Percentiles rank a stretch among this genome's conserved stretches.
phyloP scores from a whole-genome alignment of 1,284 basidiomycete genomes.

The Moesziomyces sp. region DNA sequence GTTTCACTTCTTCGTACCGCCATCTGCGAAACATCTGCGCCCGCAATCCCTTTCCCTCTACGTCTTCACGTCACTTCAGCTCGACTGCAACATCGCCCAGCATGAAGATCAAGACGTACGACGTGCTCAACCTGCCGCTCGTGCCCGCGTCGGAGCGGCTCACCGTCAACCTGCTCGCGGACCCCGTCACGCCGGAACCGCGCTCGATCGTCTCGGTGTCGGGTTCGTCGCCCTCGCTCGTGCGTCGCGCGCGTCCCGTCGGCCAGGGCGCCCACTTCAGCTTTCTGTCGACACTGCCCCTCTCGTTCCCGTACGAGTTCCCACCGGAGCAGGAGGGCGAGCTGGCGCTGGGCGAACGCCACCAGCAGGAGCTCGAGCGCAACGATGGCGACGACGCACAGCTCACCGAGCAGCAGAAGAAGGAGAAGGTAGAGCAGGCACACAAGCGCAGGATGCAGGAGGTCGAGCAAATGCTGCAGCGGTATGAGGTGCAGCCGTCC shows the following conservation, averaged over 20 bases:
- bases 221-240: slow-evolving; percentile 60
- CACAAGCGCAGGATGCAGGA: slow-evolving; percentile 56
- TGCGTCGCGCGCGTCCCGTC: slow-evolving; percentile 78
- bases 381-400: slow-evolving; percentile 25
- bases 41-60: neutral
- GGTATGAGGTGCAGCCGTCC: slow-evolving; percentile 51
- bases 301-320: slow-evolving; percentile 86
- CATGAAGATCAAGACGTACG: slow-evolving; percentile 27
- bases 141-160: slow-evolving; percentile 74
- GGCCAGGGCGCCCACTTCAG: slow-evolving; percentile 79
- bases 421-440: slow-evolving; percentile 26
- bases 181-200: slow-evolving; percentile 73
- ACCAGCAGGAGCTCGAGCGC: slow-evolving; percentile 29
- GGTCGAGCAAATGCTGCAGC: slow-evolving; percentile 53
- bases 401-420: slow-evolving; percentile 34
- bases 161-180: slow-evolving; percentile 78
- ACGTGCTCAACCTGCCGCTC: slow-evolving; percentile 72
- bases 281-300: slow-evolving; percentile 82
- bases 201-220: slow-evolving; percentile 71
- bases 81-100: slow-evolving; percentile 1
- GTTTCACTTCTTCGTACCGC: neutral
- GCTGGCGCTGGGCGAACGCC: slow-evolving; percentile 39
- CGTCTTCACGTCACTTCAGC: slow-evolving; percentile 3
- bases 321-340: slow-evolving; percentile 58
- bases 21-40: neutral